Evolutionary conservation across 179 eudicot species (phyloP).

Genomic region (Silene coronaria): DNA sequence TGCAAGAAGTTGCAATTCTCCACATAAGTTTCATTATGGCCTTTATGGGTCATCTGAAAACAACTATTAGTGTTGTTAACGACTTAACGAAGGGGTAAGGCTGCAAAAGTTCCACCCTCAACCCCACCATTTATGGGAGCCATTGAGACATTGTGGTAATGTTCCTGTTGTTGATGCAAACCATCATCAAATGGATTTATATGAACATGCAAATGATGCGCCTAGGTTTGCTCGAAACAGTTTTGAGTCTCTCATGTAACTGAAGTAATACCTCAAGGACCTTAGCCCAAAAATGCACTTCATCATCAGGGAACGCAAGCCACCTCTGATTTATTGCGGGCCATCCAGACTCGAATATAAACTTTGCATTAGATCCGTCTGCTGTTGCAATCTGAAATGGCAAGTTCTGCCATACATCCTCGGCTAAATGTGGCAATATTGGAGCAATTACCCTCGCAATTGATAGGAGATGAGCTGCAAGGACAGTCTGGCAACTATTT

Average conservation of each 20-base stretch:
- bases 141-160: background rate
- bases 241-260: background rate
- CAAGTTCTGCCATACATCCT: constrained; percentile 95
- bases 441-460: constrained; percentile 76
- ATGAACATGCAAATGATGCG: background rate
- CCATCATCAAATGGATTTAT: background rate
- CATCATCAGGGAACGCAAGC: constrained; percentile 69
- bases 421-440: constrained; percentile 92
- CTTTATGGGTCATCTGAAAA: too few relatives aligned
- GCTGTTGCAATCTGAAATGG: constrained; percentile 59
- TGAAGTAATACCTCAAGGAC: constrained; percentile 67
- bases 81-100: too few relatives aligned
- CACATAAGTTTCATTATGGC: background rate
- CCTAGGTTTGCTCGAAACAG: background rate
- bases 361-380: constrained; percentile 58
- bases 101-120: background rate
- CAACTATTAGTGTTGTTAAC: too few relatives aligned
- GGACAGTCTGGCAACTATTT: constrained; percentile 94
- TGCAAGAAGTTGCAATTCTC: background rate
- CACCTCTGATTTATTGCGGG: constrained; percentile 57
- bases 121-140: background rate
- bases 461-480: constrained; percentile 83
- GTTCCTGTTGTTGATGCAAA: background rate
- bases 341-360: constrained; percentile 84
- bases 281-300: constrained; percentile 66